Evolutionary conservation across 2,329 filamentous ascomycete genomes (phyloP).

Genomic region (Xylariales sp.): DNA sequence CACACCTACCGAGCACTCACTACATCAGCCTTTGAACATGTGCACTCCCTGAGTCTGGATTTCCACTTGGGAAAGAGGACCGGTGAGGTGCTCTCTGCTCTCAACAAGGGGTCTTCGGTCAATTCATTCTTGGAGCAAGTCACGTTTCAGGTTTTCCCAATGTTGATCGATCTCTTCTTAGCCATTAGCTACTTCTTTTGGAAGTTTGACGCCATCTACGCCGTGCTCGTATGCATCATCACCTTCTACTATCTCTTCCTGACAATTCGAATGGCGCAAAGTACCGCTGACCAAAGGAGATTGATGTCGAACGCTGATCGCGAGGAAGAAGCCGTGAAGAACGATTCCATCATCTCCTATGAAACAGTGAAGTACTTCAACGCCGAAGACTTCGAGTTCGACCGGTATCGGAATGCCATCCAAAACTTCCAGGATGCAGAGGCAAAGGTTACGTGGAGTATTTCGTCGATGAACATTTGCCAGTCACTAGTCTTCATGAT

Average conservation of each 20-base stretch:
- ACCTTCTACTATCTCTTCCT: conserved; percentile 96
- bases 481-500: conserved; percentile 78
- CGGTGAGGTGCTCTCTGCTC: conserved; percentile 87
- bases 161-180: conserved; percentile 84
- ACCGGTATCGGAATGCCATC: conserved; percentile 67
- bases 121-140: conserved; percentile 95
- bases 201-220: conserved; percentile 82
- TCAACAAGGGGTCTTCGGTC: conserved; percentile 94
- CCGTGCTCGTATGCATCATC: conserved; percentile 81
- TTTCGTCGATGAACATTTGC: conserved; percentile 76
- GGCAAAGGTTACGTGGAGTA: conserved; percentile 69
- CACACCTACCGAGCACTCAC: conserved; percentile 94
- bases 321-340: conserved; percentile 96
- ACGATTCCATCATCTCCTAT: conserved; percentile 98
- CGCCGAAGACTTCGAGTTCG: conserved; percentile 74
- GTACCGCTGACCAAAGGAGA: conserved; percentile 82
- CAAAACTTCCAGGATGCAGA: conserved; percentile 68
- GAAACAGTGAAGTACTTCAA: conserved; percentile 94
- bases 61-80: conserved; percentile 97
- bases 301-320: conserved; percentile 93
- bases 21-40: conserved; percentile 94
- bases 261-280: conserved; percentile 93
- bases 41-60: conserved; percentile 89
- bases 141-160: conserved; percentile 91
- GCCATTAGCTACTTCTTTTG: conserved; percentile 78